Conservation (phyloP, 352 stramenopile genomes). For the Phytophthora cajani region DNA sequence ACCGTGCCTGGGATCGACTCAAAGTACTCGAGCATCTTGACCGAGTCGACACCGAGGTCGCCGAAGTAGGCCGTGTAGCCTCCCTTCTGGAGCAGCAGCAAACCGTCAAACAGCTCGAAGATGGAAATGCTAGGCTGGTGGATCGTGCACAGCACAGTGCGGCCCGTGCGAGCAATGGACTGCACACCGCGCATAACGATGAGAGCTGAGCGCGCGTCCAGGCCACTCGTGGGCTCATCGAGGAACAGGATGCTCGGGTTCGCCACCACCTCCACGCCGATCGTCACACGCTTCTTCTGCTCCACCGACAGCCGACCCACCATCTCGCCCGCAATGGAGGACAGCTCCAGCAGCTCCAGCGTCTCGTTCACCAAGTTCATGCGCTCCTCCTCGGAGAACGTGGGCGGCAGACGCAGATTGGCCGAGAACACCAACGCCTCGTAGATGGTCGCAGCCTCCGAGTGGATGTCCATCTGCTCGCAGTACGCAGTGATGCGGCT, state of each 20-base stretch:
- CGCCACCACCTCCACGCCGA: constrained; percentile 92
- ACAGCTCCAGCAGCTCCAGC: constrained; percentile 66
- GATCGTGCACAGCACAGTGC: constrained; percentile 78
- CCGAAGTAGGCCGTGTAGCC: constrained; percentile 83
- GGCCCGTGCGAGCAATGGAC: constrained; percentile 81
- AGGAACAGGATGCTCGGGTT: constrained; percentile 96
- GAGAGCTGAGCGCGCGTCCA: constrained; percentile 85
- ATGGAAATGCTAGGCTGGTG: constrained; percentile 78
- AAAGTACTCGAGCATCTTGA: constrained; percentile 89
- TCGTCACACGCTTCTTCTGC: constrained; percentile 93
- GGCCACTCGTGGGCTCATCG: constrained; percentile 92
- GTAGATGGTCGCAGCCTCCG: constrained; percentile 78
- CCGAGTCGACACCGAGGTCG: constrained; percentile 76
- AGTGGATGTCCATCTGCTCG: constrained; percentile 92
- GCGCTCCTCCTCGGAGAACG: constrained; percentile 42
- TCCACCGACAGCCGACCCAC: constrained; percentile 81
- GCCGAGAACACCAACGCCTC: constrained; percentile 94
- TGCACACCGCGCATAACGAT: constrained; percentile 88
- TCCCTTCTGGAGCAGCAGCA: constrained; percentile 81
- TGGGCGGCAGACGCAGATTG: constrained; percentile 74
- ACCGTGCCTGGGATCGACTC: constrained; percentile 69
- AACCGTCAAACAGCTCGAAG: constrained; percentile 91
- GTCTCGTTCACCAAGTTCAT: constrained; percentile 64
- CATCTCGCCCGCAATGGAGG: constrained; percentile 52
- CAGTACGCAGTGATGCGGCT: constrained; percentile 91